phyloP scores from a whole-genome alignment of 2,329 filamentous ascomycete genomes.

The Talaromyces islandicus region DNA sequence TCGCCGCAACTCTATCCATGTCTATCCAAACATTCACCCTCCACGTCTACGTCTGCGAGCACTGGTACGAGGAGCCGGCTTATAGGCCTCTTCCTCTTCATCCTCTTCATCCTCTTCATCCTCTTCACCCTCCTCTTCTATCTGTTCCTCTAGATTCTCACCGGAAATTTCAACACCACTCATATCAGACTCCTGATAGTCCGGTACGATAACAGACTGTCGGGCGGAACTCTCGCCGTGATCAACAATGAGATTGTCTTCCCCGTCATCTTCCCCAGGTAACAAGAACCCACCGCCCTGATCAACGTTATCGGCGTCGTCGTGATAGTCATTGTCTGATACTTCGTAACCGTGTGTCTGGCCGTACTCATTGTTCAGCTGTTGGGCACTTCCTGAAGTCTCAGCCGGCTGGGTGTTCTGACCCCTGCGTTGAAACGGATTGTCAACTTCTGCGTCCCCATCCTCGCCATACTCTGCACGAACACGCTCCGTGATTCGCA shows the following conservation, averaged over 20 bases:
- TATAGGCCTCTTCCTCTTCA: conserved; percentile 9
- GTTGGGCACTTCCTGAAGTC: neutral
- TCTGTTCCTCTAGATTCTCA: conserved; percentile 9
- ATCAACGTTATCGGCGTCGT: conserved; percentile 16
- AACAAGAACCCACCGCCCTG: conserved; percentile 23
- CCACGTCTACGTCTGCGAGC: conserved; percentile 9
- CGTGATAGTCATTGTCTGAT: conserved; percentile 11
- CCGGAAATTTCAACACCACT: conserved; percentile 5
- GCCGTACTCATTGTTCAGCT: neutral
- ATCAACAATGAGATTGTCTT: conserved; percentile 26
- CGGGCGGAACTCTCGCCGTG: conserved; percentile 10
- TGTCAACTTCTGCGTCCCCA: conserved; percentile 25
- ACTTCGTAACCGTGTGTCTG: conserved; percentile 11
- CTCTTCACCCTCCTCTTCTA: conserved; percentile 9
- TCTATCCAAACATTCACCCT: neutral
- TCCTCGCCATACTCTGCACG: conserved; percentile 64
- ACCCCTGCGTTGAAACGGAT: conserved; percentile 25
- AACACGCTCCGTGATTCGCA: conserved; percentile 75
- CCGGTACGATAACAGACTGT: neutral
- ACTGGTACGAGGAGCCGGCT: neutral
- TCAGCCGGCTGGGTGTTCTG: conserved; percentile 11
- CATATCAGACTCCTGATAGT: neutral
- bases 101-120: conserved; percentile 9
- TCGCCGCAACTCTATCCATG: neutral
- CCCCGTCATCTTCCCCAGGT: conserved; percentile 11